These are phyloP conservation scores for Magnolia sinica DNA, from an alignment of 164 flowering plant species.

Conservation along the genomic window DNA sequence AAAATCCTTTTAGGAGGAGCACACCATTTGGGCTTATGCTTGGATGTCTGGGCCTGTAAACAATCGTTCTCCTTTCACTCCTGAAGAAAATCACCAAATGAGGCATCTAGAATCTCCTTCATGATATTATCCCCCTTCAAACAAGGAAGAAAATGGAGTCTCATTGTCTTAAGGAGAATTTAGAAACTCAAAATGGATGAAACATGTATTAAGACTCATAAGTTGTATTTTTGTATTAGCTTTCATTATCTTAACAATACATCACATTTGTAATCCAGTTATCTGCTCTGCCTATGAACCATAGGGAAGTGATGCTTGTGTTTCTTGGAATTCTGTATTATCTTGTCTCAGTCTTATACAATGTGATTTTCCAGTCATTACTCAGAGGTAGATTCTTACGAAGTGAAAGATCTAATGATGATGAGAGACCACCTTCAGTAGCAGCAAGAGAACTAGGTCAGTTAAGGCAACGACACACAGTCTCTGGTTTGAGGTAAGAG, in stretches of 20 bases:
- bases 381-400: slow-evolving; percentile 82
- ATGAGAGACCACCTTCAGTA: slow-evolving; percentile 54
- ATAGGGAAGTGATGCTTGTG: background rate
- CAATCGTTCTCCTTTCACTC: background rate
- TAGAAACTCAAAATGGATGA: background rate
- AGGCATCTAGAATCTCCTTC: background rate
- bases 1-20: background rate
- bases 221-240: background rate
- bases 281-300: background rate
- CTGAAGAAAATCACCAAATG: background rate
- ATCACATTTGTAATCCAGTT: background rate
- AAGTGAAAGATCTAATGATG: slow-evolving; percentile 47
- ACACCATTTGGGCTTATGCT: background rate
- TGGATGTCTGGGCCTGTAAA: background rate
- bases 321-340: background rate
- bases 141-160: background rate
- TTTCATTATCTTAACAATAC: background rate
- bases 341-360: slow-evolving; percentile 12
- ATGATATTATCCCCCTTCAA: background rate
- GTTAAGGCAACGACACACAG: slow-evolving; percentile 74
- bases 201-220: background rate
- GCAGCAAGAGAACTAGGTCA: slow-evolving; percentile 81
- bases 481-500: slow-evolving; percentile 79
- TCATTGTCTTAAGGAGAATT: background rate
- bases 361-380: slow-evolving; percentile 52